Percentiles rank a stretch among this genome's conserved stretches.
phyloP scores from a whole-genome alignment of 164 flowering plant species.

The Macadamia tetraphylla region DNA sequence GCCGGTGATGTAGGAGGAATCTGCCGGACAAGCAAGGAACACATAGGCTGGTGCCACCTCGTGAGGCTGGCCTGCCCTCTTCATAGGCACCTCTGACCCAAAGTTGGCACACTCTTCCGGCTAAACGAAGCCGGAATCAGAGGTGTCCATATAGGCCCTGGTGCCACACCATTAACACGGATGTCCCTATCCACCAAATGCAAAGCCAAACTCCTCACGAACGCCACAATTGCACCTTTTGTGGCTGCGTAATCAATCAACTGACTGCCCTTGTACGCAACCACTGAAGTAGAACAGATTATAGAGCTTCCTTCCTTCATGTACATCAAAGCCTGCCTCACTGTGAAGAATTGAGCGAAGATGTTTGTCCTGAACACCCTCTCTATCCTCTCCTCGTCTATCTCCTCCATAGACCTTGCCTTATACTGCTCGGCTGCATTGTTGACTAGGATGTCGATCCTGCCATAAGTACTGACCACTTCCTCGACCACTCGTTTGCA shows the following conservation, averaged over 20 bases:
- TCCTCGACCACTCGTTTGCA: conserved; percentile 57
- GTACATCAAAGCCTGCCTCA: conserved; percentile 63
- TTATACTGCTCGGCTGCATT: conserved; percentile 56
- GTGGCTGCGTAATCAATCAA: conserved; percentile 71
- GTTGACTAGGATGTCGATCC: conserved; percentile 57
- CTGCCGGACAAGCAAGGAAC: conserved; percentile 49
- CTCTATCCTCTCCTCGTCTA: conserved; percentile 39
- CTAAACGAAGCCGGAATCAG: conserved; percentile 57
- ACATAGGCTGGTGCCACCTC: conserved; percentile 69
- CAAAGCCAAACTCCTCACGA: conserved; percentile 58
- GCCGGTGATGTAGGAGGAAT: conserved; percentile 64
- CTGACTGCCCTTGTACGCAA: conserved; percentile 57
- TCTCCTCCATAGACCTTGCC: conserved; percentile 36
- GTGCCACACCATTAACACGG: conserved; percentile 75
- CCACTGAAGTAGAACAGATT: conserved; percentile 65
- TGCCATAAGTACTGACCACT: conserved; percentile 44
- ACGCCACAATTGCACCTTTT: conserved; percentile 71
- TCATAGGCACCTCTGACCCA: conserved; percentile 66
- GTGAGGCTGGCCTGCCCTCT: conserved; percentile 66
- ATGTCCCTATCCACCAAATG: conserved; percentile 57
- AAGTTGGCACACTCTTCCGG: conserved; percentile 43
- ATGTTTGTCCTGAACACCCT: conserved; percentile 59
- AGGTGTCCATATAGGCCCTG: conserved; percentile 81
- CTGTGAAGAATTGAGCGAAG: conserved; percentile 46
- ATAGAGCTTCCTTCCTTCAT: conserved; percentile 68